A percentile compares a stretch with the other conserved stretches of the same genome.
Evolutionary conservation across 2,329 filamentous ascomycete genomes (phyloP).

Genomic region (Cordyceps tenuipes): DNA sequence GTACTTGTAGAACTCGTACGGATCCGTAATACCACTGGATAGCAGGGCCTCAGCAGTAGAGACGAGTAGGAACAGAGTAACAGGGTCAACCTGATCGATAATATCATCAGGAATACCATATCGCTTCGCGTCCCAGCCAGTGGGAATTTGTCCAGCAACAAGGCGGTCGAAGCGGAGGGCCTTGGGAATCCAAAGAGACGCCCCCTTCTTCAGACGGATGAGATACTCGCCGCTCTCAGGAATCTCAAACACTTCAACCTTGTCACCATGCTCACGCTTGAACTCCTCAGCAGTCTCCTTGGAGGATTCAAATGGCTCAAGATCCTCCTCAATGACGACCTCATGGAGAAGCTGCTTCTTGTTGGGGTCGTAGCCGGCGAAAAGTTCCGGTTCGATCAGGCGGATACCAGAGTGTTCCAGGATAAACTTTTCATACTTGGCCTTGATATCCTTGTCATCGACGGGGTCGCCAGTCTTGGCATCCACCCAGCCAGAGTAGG

Average conservation of each 20-base stretch:
- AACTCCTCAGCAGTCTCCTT: conserved; percentile 98
- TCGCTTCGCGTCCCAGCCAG: conserved; percentile 91
- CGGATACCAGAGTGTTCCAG: conserved; percentile 96
- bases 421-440: conserved; percentile 95
- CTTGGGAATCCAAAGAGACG: conserved; percentile 91
- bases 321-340: conserved; percentile 92
- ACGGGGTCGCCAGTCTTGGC: conserved; percentile 89
- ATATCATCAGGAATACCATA: conserved; percentile 98
- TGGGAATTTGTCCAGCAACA: conserved; percentile 93
- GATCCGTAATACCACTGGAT: conserved; percentile 91
- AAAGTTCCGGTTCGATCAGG: conserved; percentile 93
- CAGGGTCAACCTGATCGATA: conserved; percentile 92
- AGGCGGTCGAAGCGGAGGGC: conserved; percentile 94
- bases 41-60: conserved; percentile 88
- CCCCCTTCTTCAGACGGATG: conserved; percentile 91
- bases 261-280: conserved; percentile 92
- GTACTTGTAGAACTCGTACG: conserved; percentile 99
- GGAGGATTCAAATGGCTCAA: conserved; percentile 93
- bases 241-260: conserved; percentile 95
- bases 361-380: conserved; percentile 93
- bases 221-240: conserved; percentile 89
- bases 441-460: conserved; percentile 95
- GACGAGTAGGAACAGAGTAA: conserved; percentile 90
- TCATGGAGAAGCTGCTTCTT: conserved; percentile 98
- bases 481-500: conserved; percentile 95